Percentiles rank a stretch among this genome's conserved stretches.
Conservation (phyloP, 495 filamentous ascomycete species). For the Trichoderma orchidacearum region DNA sequence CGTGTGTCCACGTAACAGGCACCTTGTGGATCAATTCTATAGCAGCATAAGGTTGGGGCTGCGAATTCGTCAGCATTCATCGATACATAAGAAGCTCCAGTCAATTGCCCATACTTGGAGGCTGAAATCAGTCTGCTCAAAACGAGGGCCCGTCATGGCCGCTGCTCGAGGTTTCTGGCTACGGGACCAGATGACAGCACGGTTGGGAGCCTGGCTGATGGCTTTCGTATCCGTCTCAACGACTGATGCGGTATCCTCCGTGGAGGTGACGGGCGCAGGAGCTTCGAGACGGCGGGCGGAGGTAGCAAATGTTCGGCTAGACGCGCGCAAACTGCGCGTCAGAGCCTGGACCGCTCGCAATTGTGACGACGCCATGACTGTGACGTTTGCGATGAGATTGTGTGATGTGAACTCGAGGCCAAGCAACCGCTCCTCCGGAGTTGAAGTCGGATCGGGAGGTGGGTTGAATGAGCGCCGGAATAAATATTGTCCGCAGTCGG, state of each 20-base stretch:
- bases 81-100: background rate
- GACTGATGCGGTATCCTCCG: constrained; percentile 39
- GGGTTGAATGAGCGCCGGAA: background rate
- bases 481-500: background rate
- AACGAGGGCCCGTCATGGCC: constrained; percentile 87
- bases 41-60: constrained; percentile 80
- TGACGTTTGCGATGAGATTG: constrained; percentile 16
- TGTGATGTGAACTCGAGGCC: constrained; percentile 10
- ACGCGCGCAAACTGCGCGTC: constrained; percentile 13
- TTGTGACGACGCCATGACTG: constrained; percentile 44
- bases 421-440: constrained; percentile 10
- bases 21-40: constrained; percentile 95
- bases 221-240: constrained; percentile 46
- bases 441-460: constrained; percentile 1
- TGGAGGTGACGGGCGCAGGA: constrained; percentile 35
- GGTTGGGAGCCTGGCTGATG: constrained; percentile 75
- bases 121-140: constrained; percentile 91
- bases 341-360: constrained; percentile 25
- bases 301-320: constrained; percentile 20
- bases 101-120: constrained; percentile 53
- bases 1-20: constrained; percentile 82
- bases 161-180: constrained; percentile 65
- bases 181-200: constrained; percentile 60
- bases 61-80: constrained; percentile 4
- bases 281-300: constrained; percentile 25